Conservation (phyloP, 2,329 filamentous ascomycete genomes). For the Colletotrichum abscissum region DNA sequence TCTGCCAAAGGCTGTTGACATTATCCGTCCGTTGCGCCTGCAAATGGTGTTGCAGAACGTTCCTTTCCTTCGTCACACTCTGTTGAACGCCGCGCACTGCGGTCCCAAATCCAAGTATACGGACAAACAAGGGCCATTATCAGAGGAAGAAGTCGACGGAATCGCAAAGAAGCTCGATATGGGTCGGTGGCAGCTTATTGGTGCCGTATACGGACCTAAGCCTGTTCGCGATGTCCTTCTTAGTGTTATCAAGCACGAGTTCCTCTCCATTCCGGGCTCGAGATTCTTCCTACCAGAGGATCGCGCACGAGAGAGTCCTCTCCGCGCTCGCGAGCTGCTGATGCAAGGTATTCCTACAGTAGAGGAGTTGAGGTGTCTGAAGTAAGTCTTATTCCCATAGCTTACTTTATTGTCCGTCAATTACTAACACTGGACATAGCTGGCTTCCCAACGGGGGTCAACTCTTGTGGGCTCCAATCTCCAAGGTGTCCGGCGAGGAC, state of each 20-base stretch:
- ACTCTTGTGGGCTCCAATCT: conserved; percentile 51
- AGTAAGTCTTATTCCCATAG: conserved; percentile 38
- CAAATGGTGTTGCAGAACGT: conserved; percentile 60
- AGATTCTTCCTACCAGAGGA: conserved; percentile 49
- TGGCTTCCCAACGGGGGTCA: conserved; percentile 53
- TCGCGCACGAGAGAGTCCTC: conserved; percentile 44
- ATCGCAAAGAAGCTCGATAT: conserved; percentile 54
- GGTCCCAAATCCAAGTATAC: conserved; percentile 44
- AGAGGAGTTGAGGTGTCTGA: conserved; percentile 51
- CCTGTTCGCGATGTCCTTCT: conserved; percentile 45
- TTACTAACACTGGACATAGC: conserved; percentile 52
- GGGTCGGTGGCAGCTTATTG: conserved; percentile 60
- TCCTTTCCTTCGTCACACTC: conserved; percentile 55
- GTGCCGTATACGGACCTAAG: conserved; percentile 51
- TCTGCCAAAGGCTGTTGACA: conserved; percentile 41
- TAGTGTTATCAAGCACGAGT: conserved; percentile 47
- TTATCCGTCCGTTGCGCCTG: conserved; percentile 50
- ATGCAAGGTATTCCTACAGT: conserved; percentile 49
- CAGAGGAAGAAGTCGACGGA: conserved; percentile 51
- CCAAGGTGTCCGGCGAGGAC: conserved; percentile 47
- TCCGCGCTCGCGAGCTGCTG: conserved; percentile 39
- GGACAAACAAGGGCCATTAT: conserved; percentile 45
- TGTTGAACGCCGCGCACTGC: conserved; percentile 53
- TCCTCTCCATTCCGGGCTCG: conserved; percentile 46
- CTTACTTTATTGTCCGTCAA: conserved; percentile 49